Conservation (phyloP, 352 stramenopile species). For the Phytophthora constricta region DNA sequence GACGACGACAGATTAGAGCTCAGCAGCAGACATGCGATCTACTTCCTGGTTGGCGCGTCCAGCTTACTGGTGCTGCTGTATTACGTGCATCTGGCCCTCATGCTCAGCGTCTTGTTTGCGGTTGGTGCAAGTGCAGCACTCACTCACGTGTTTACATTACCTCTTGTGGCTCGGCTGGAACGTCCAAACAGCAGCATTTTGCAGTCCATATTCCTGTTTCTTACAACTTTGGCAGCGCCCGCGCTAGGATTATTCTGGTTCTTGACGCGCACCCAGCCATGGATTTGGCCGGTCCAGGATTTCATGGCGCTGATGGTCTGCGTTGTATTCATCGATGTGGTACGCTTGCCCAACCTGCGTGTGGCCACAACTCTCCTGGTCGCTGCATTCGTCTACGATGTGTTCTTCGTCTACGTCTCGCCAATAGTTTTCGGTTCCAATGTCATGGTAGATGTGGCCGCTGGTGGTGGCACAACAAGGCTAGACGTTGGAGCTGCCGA, state of each 20-base stretch:
- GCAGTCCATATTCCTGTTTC: constrained; percentile 21
- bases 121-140: constrained; percentile 54
- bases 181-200: constrained; percentile 19
- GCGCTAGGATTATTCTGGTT: constrained; percentile 56
- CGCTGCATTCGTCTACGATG: constrained; percentile 93
- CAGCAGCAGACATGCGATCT: constrained; percentile 54
- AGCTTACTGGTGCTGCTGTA: constrained; percentile 66
- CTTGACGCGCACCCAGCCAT: constrained; percentile 61
- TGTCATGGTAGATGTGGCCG: constrained; percentile 94
- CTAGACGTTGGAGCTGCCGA: constrained; percentile 12
- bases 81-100: constrained; percentile 63
- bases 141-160: constrained; percentile 51
- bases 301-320: constrained; percentile 90
- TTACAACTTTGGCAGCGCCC: constrained; percentile 27
- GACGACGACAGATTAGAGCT: constrained; percentile 52
- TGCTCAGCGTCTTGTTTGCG: constrained; percentile 68
- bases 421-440: constrained; percentile 81
- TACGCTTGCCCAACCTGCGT: constrained; percentile 78
- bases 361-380: constrained; percentile 86
- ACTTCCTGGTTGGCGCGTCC: constrained; percentile 66
- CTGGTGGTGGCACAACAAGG: constrained; percentile 50
- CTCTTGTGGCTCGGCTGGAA: constrained; percentile 34
- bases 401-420: constrained; percentile 95
- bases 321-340: constrained; percentile 88
- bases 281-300: constrained; percentile 90